A percentile compares a stretch with the other conserved stretches of the same genome.
Evolutionary conservation across 306 rosid genomes (phyloP).

Genomic region (Medicago arabica): DNA sequence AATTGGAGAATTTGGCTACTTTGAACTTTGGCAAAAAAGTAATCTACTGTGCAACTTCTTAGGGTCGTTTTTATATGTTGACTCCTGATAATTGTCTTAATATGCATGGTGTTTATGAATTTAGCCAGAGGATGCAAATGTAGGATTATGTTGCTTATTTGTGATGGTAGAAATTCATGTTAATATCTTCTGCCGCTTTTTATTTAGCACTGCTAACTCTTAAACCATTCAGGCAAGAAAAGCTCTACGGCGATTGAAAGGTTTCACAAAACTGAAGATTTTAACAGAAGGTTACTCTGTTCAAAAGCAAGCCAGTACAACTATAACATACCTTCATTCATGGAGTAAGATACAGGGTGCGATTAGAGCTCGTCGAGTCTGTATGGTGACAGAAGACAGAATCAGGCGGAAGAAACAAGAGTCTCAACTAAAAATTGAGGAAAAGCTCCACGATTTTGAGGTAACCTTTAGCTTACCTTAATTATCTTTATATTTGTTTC

Average conservation of each 20-base stretch:
- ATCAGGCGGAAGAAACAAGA: constrained; percentile 78
- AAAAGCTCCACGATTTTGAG: constrained; percentile 88
- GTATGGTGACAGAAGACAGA: constrained; percentile 92
- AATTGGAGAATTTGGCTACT: too few relatives aligned
- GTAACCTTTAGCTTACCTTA: constrained; percentile 47
- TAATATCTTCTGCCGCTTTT: constrained; percentile 13
- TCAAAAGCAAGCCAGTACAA: constrained; percentile 72
- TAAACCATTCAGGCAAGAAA: constrained; percentile 74
- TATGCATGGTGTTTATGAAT: constrained; percentile 19
- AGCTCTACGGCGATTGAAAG: constrained; percentile 69
- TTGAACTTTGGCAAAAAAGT: neutral
- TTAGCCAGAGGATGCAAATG: constrained; percentile 13
- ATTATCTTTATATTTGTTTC: constrained; percentile 17
- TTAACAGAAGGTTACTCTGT: constrained; percentile 60
- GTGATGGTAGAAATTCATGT: neutral
- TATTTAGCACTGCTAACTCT: constrained; percentile 33
- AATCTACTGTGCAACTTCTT: constrained; percentile 8
- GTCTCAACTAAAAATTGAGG: constrained; percentile 91
- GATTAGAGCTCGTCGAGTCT: constrained; percentile 78
- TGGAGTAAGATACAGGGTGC: constrained; percentile 87
- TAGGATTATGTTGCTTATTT: constrained; percentile 3
- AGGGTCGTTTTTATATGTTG: neutral
- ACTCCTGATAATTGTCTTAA: constrained; percentile 4
- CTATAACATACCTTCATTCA: constrained; percentile 77
- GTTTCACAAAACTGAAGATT: constrained; percentile 68